Evolutionary conservation across 768 basidiomycete genomes (phyloP).

Genomic region (Cyclocybe cylindracea): DNA sequence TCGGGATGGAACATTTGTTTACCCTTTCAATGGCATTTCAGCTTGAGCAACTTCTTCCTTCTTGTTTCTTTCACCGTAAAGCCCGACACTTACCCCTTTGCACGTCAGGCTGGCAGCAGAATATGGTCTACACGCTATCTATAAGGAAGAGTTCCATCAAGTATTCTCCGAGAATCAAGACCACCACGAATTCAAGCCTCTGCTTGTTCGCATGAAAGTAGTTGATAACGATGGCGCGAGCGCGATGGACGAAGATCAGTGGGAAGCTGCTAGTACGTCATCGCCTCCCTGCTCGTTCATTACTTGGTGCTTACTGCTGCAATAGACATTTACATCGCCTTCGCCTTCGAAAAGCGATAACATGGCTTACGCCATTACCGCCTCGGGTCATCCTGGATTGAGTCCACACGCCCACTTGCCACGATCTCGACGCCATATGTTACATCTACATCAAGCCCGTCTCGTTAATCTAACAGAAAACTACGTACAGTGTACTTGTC

Average conservation of each 20-base stretch:
- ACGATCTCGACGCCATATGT: too few relatives aligned
- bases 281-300: not conserved
- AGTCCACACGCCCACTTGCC: too few relatives aligned
- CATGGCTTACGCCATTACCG: too few relatives aligned
- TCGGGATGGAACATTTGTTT: too few relatives aligned
- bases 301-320: too few relatives aligned
- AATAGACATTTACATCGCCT: too few relatives aligned
- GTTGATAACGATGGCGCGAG: slow-evolving; percentile 85
- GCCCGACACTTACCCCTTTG: slow-evolving; percentile 1
- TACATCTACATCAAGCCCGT: too few relatives aligned
- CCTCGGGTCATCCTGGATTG: too few relatives aligned
- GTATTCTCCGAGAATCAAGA: slow-evolving; percentile 83
- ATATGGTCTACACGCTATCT: slow-evolving; percentile 72
- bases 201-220: slow-evolving; percentile 91
- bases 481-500: too few relatives aligned
- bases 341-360: too few relatives aligned
- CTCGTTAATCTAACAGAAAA: too few relatives aligned
- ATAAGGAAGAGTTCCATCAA: slow-evolving; percentile 89
- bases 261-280: slow-evolving; percentile 98
- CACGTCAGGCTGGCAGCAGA: slow-evolving; percentile 76
- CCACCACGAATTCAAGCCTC: slow-evolving; percentile 76
- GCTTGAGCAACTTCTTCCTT: not conserved
- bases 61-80: not conserved
- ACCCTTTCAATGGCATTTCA: not conserved
- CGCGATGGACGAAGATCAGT: slow-evolving; percentile 92